Conservation (phyloP, 1,284 basidiomycete species). For the Trichosporon asahii region DNA sequence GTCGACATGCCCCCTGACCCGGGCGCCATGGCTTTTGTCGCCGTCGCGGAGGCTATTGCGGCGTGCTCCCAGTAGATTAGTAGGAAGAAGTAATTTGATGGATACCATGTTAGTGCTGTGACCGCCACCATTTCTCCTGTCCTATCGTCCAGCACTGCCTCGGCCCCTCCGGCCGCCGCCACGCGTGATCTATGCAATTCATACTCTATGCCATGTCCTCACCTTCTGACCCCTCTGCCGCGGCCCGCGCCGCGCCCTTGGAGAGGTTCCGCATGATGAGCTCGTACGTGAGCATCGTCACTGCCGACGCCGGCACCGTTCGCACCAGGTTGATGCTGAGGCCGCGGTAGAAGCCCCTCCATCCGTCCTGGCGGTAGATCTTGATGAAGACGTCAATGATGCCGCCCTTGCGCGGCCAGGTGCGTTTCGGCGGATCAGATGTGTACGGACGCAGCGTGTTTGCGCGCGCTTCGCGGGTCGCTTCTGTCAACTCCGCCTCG, state of each 20-base stretch:
- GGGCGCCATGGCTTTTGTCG: slow-evolving; percentile 49
- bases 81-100: neutral
- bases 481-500: neutral
- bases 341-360: slow-evolving; percentile 82
- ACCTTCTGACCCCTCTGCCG: neutral
- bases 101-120: too few relatives aligned
- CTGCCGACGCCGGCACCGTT: slow-evolving; percentile 88
- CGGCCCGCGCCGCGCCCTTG: neutral
- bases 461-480: neutral
- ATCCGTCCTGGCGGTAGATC: slow-evolving; percentile 75
- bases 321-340: slow-evolving; percentile 83
- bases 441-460: neutral
- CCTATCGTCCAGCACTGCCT: too few relatives aligned
- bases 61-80: neutral
- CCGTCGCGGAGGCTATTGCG: slow-evolving; percentile 40
- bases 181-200: neutral
- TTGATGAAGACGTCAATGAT: slow-evolving; percentile 68
- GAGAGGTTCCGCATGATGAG: slow-evolving; percentile 53
- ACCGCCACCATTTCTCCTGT: too few relatives aligned
- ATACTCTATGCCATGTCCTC: neutral
- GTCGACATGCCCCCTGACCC: slow-evolving; percentile 48
- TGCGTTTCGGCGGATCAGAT: neutral
- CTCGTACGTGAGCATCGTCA: slow-evolving; percentile 81
- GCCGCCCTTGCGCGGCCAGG: slow-evolving; percentile 50
- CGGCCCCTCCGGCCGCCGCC: neutral